A percentile compares a stretch with the other conserved stretches of the same genome.
phyloP scores from a whole-genome alignment of 2,329 filamentous ascomycete species.

The Drechslera avenae region DNA sequence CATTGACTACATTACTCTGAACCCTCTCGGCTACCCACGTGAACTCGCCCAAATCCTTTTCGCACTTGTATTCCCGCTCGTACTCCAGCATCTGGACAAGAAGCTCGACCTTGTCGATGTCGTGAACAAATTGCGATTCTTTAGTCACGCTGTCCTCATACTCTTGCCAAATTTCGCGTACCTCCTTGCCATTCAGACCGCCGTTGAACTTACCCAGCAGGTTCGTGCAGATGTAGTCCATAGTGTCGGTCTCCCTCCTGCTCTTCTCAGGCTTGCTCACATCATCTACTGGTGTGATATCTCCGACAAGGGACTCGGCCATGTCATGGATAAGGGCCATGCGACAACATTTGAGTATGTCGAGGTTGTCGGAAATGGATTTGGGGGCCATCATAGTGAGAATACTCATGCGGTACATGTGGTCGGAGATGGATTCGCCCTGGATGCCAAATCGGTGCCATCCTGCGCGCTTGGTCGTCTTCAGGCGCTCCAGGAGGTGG shows the following conservation, averaged over 20 bases:
- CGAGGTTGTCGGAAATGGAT: constrained; percentile 70
- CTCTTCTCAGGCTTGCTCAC: constrained; percentile 87
- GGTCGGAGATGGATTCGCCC: constrained; percentile 92
- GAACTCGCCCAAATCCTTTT: constrained; percentile 84
- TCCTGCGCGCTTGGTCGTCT: constrained; percentile 94
- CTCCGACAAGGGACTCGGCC: constrained; percentile 92
- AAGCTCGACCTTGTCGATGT: constrained; percentile 96
- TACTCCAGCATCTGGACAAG: constrained; percentile 97
- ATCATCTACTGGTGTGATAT: constrained; percentile 92
- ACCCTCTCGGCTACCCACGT: constrained; percentile 76
- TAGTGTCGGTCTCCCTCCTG: constrained; percentile 82
- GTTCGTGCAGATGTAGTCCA: constrained; percentile 82
- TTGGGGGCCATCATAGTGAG: constrained; percentile 91
- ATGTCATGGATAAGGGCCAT: constrained; percentile 98
- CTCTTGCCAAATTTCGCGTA: constrained; percentile 86
- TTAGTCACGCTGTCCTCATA: constrained; percentile 87
- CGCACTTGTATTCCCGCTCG: constrained; percentile 71
- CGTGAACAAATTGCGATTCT: constrained; percentile 90
- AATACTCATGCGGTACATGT: constrained; percentile 99
- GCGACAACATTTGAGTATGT: constrained; percentile 83
- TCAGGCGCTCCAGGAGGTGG: constrained; percentile 89
- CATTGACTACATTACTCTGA: constrained; percentile 74
- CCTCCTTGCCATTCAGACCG: constrained; percentile 70
- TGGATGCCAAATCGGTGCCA: constrained; percentile 87
- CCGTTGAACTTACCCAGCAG: constrained; percentile 77